Conservation (phyloP, 495 filamentous ascomycete genomes). For the Xylaria grammica region DNA sequence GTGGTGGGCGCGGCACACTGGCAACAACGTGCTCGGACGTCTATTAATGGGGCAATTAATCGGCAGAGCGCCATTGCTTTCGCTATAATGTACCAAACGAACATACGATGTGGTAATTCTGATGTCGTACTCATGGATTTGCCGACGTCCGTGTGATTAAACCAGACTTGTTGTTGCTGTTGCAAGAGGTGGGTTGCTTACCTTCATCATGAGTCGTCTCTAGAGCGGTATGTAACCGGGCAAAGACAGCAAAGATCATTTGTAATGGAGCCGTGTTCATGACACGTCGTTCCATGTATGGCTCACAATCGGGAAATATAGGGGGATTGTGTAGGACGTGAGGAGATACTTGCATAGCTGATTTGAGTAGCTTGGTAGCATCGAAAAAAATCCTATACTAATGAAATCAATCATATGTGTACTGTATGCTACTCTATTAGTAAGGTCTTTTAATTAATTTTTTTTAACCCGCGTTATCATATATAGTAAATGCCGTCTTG, state of each 20-base stretch:
- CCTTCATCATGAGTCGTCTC: background rate
- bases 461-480: too few relatives aligned
- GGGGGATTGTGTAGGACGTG: background rate
- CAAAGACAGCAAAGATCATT: background rate
- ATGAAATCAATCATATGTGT: too few relatives aligned
- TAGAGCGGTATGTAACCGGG: background rate
- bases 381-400: too few relatives aligned
- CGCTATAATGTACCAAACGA: background rate
- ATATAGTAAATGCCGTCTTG: too few relatives aligned
- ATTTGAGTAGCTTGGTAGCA: too few relatives aligned
- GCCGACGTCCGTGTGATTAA: background rate
- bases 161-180: too few relatives aligned
- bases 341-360: background rate
- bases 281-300: background rate
- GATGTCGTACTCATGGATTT: background rate
- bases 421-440: too few relatives aligned
- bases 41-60: constrained; percentile 2
- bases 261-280: constrained; percentile 6
- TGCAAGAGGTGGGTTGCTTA: too few relatives aligned
- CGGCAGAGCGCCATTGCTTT: too few relatives aligned
- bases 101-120: background rate
- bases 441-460: too few relatives aligned
- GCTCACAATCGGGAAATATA: constrained; percentile 9
- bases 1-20: constrained; percentile 1
- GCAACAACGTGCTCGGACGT: background rate